Evolutionary conservation across 306 rosid species (phyloP).

Genomic region (Luffa aegyptiaca): DNA sequence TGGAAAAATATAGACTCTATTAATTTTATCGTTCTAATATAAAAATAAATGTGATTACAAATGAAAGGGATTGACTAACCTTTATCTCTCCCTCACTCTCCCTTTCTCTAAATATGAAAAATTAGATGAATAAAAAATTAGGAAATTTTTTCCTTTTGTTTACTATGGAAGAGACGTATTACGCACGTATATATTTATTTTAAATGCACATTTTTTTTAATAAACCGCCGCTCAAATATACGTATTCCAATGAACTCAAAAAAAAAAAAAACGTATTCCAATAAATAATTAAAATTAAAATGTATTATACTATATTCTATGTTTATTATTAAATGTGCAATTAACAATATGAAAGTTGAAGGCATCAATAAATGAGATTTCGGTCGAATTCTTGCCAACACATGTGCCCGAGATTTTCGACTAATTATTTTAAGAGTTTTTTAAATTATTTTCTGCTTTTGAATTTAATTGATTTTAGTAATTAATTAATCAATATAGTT

Average conservation of each 20-base stretch:
- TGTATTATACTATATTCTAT: background rate
- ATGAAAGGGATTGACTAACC: too few relatives aligned
- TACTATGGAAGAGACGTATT: background rate
- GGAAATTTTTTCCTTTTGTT: background rate
- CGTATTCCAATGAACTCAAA: background rate
- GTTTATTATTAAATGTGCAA: background rate
- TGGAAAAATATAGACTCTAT: too few relatives aligned
- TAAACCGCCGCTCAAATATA: background rate
- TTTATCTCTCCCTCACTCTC: too few relatives aligned
- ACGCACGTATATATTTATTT: background rate
- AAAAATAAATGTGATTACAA: too few relatives aligned
- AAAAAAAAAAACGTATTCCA: background rate
- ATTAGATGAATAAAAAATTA: background rate
- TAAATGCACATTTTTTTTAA: background rate
- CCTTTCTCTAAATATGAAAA: too few relatives aligned
- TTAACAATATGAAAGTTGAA: background rate
- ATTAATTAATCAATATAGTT: background rate
- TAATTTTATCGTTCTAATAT: too few relatives aligned
- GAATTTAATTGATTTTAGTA: background rate
- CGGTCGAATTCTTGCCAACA: background rate
- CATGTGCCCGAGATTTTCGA: background rate
- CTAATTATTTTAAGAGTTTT: background rate
- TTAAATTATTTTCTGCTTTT: background rate
- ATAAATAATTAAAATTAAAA: background rate
- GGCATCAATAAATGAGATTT: background rate